Evolutionary conservation across 1,284 basidiomycete species (phyloP).

Genomic region (Leccinum solheimii): DNA sequence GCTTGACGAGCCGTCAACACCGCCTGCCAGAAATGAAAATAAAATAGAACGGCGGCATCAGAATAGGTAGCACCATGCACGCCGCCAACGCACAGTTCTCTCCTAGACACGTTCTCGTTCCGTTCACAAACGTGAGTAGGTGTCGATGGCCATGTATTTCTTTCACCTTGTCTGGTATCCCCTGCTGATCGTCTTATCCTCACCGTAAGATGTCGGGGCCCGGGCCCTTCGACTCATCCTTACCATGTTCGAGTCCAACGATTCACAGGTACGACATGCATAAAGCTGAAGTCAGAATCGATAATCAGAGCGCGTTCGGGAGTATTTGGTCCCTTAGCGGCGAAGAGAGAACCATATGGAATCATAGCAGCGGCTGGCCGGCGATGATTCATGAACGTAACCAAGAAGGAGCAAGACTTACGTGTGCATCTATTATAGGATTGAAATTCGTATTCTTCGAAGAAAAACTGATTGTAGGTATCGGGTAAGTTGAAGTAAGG

Average conservation of each 20-base stretch:
- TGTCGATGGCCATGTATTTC: constrained; percentile 44
- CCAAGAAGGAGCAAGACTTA: constrained; percentile 44
- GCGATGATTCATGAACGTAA: constrained; percentile 21
- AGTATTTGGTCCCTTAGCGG: constrained; percentile 42
- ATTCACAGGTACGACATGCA: constrained; percentile 83
- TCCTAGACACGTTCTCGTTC: constrained; percentile 45
- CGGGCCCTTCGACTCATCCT: no score
- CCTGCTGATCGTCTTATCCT: background rate
- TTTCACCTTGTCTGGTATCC: constrained; percentile 28
- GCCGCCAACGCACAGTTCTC: constrained; percentile 43
- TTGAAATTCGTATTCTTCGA: constrained; percentile 93
- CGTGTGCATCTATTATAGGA: constrained; percentile 81
- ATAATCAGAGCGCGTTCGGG: constrained; percentile 84
- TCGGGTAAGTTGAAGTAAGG: constrained; percentile 92
- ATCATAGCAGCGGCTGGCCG: constrained; percentile 73
- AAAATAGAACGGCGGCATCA: background rate
- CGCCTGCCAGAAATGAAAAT: background rate
- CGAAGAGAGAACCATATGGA: constrained; percentile 67
- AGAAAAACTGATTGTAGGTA: constrained; percentile 90
- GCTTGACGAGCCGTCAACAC: constrained; percentile 37
- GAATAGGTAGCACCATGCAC: constrained; percentile 43
- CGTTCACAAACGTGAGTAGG: constrained; percentile 41
- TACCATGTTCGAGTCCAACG: no score
- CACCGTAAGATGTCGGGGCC: no score
- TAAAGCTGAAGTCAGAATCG: constrained; percentile 92